phyloP scores from a whole-genome alignment of 2,329 filamentous ascomycete species.

The Verticillium tricorpus region DNA sequence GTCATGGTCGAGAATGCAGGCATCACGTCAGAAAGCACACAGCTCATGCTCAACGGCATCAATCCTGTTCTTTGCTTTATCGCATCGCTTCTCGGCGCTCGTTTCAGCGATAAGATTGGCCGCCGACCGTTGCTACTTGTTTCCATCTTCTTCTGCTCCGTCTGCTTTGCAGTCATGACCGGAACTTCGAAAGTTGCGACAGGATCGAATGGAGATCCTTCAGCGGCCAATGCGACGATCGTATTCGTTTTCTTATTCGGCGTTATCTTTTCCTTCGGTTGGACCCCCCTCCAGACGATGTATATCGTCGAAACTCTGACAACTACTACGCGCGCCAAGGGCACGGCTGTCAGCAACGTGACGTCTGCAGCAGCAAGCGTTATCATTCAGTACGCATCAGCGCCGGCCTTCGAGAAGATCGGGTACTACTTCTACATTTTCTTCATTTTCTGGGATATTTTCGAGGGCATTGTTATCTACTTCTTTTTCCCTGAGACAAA shows the following conservation, averaged over 20 bases:
- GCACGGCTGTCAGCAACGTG: constrained; percentile 37
- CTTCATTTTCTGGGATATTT: constrained; percentile 39
- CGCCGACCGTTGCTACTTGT: constrained; percentile 49
- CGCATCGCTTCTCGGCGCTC: constrained; percentile 47
- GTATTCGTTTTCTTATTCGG: constrained; percentile 51
- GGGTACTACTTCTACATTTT: constrained; percentile 40
- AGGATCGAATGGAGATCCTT: constrained; percentile 25
- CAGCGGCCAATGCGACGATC: constrained; percentile 39
- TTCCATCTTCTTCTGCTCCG: constrained; percentile 38
- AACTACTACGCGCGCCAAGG: constrained; percentile 39
- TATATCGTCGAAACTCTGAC: constrained; percentile 44
- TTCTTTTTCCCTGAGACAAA: constrained; percentile 45
- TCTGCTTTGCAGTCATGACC: constrained; percentile 44
- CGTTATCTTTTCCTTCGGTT: constrained; percentile 45
- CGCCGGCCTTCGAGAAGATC: constrained; percentile 37
- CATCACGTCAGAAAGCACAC: constrained; percentile 40
- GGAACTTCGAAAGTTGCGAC: constrained; percentile 40
- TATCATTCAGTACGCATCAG: constrained; percentile 39
- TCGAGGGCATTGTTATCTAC: constrained; percentile 39
- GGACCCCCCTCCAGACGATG: constrained; percentile 44
- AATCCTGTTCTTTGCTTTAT: constrained; percentile 50
- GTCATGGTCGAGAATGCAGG: constrained; percentile 43
- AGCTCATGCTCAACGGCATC: constrained; percentile 46
- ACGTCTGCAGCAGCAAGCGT: constrained; percentile 31
- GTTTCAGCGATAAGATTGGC: constrained; percentile 52